Evolutionary conservation across 1,284 basidiomycete species (phyloP).

Genomic region (Ustilago trichophora): DNA sequence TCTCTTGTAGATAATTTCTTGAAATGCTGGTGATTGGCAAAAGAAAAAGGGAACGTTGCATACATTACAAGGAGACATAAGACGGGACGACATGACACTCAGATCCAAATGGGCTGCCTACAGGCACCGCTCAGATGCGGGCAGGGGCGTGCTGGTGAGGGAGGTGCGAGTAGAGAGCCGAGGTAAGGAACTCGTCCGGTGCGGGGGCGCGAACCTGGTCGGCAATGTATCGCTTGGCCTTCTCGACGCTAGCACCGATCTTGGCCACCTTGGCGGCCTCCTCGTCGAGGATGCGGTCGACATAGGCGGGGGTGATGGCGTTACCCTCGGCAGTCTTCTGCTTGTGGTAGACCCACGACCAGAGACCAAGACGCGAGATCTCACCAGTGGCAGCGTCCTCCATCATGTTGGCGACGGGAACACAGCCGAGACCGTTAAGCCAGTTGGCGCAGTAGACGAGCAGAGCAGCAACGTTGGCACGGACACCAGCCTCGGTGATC

Average conservation of each 20-base stretch:
- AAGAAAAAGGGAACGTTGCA: slow-evolving; percentile 6
- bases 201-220: slow-evolving; percentile 82
- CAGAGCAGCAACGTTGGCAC: slow-evolving; percentile 63
- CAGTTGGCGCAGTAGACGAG: slow-evolving; percentile 66
- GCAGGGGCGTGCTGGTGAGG: slow-evolving; percentile 58
- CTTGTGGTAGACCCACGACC: slow-evolving; percentile 85
- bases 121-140: slow-evolving; percentile 38
- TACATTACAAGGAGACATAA: slow-evolving; percentile 27
- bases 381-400: slow-evolving; percentile 98
- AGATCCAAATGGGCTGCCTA: neutral
- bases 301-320: slow-evolving; percentile 77
- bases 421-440: slow-evolving; percentile 96
- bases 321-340: slow-evolving; percentile 74
- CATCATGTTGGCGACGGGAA: slow-evolving; percentile 88
- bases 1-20: too few relatives aligned
- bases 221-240: slow-evolving; percentile 85
- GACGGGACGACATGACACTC: neutral
- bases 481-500: slow-evolving; percentile 65
- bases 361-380: slow-evolving; percentile 91
- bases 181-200: slow-evolving; percentile 77
- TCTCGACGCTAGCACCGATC: slow-evolving; percentile 80
- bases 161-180: slow-evolving; percentile 60
- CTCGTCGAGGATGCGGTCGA: slow-evolving; percentile 82
- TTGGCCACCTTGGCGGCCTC: slow-evolving; percentile 77
- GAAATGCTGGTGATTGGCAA: slow-evolving; percentile 35